Conservation (phyloP, 2,329 filamentous ascomycete species). For the Paraconiothyrium brasiliense region DNA sequence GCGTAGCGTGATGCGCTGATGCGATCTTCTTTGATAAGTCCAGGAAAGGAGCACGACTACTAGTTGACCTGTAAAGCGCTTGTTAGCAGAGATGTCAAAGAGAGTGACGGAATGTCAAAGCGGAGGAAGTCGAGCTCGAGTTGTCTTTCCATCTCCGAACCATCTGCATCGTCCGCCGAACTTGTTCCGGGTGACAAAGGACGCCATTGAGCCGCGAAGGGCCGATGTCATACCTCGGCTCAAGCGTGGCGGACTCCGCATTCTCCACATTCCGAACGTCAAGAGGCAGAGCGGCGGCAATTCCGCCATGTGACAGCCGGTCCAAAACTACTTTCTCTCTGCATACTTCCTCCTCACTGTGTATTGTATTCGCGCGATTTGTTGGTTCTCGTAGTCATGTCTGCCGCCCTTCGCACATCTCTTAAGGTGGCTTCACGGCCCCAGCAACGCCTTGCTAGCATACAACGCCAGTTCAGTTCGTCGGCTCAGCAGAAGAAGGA, state of each 20-base stretch:
- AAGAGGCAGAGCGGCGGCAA: slow-evolving; percentile 24
- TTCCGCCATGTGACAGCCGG: slow-evolving; percentile 44
- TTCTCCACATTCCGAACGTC: slow-evolving; percentile 37
- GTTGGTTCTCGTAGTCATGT: slow-evolving; percentile 34
- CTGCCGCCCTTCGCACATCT: slow-evolving; percentile 43
- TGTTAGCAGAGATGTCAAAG: neutral
- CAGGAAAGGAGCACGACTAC: neutral
- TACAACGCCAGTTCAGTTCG: slow-evolving; percentile 50
- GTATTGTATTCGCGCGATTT: neutral
- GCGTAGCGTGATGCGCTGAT: neutral
- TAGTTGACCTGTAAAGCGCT: neutral
- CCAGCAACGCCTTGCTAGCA: slow-evolving; percentile 47
- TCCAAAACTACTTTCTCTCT: slow-evolving; percentile 27
- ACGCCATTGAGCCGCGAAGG: slow-evolving; percentile 35
- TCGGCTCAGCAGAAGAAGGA: slow-evolving; percentile 61
- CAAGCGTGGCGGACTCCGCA: slow-evolving; percentile 12
- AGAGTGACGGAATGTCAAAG: neutral
- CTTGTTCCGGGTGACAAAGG: neutral
- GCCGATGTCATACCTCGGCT: slow-evolving; percentile 43
- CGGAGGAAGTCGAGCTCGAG: neutral
- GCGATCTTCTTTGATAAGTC: neutral
- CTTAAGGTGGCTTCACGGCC: slow-evolving; percentile 48
- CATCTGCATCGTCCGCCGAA: slow-evolving; percentile 9
- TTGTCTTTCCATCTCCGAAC: neutral
- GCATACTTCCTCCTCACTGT: slow-evolving; percentile 11